A percentile compares a stretch with the other conserved stretches of the same genome.
Evolutionary conservation across 164 flowering plant species (phyloP).

Genomic region (Cinnamomum micranthum): DNA sequence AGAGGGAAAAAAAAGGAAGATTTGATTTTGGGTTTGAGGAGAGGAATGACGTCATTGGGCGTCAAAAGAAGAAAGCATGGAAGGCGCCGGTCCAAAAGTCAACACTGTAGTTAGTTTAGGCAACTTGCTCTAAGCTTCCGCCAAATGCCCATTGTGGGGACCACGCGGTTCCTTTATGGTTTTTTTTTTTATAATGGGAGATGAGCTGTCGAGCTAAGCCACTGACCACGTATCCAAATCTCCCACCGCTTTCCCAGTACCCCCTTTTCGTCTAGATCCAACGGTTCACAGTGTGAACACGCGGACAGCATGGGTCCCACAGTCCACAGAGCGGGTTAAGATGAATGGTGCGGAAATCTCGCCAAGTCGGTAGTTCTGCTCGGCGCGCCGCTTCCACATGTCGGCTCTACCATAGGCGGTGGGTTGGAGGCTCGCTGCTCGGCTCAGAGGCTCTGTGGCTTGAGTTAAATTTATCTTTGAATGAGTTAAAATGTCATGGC

Average conservation of each 20-base stretch:
- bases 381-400: background rate
- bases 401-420: background rate
- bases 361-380: background rate
- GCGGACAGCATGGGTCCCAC: background rate
- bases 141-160: slow-evolving; percentile 5
- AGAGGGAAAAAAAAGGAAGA: too few relatives aligned
- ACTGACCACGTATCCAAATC: background rate
- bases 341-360: background rate
- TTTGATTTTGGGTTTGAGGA: background rate
- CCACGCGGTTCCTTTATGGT: slow-evolving; percentile 12
- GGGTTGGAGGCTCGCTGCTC: background rate
- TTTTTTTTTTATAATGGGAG: background rate
- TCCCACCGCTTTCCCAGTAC: background rate
- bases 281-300: background rate
- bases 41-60: background rate
- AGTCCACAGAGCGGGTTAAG: background rate
- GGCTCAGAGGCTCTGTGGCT: background rate
- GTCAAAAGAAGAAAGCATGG: background rate
- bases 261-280: background rate
- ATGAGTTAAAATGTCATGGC: too few relatives aligned
- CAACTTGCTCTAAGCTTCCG: slow-evolving; percentile 7
- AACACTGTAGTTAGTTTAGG: slow-evolving; percentile 16
- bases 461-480: background rate
- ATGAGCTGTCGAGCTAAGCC: background rate
- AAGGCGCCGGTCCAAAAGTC: slow-evolving; percentile 9